Percentiles rank a stretch among this genome's conserved stretches.
These are phyloP conservation scores for Fraxinus xanthoxyloides DNA, from an alignment of 305 asterid genomes.

Conservation along the genomic window DNA sequence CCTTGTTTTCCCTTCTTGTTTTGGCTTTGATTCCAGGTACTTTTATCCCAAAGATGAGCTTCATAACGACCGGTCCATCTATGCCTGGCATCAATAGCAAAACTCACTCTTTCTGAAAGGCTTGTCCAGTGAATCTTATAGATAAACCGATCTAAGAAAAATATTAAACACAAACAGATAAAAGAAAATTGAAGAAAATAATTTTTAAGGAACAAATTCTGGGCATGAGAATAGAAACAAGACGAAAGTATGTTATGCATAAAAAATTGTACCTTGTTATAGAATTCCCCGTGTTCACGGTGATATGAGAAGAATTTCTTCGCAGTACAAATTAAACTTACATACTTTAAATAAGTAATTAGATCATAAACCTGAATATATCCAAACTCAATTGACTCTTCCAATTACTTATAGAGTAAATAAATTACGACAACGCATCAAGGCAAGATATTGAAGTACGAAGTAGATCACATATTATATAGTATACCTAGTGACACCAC, in stretches of 20 bases:
- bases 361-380: neutral
- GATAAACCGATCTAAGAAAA: neutral
- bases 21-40: conserved; percentile 98
- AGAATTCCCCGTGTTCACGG: neutral
- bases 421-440: neutral
- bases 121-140: neutral
- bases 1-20: conserved; percentile 99
- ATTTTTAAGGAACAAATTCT: neutral
- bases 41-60: conserved; percentile 99
- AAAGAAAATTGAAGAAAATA: neutral
- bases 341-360: neutral
- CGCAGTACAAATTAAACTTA: neutral
- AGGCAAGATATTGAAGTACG: neutral
- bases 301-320: neutral
- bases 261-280: conserved; percentile 7
- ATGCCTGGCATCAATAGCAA: conserved; percentile 59
- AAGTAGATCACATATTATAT: neutral
- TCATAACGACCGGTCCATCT: conserved; percentile 99
- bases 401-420: neutral
- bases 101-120: neutral
- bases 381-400: neutral
- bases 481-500: conserved; percentile 92
- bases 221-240: neutral
- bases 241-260: conserved; percentile 17
- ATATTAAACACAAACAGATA: neutral